Base-by-base conservation (phyloP, 768 basidiomycete species). In the Chlorophyllum brunneum region DNA sequence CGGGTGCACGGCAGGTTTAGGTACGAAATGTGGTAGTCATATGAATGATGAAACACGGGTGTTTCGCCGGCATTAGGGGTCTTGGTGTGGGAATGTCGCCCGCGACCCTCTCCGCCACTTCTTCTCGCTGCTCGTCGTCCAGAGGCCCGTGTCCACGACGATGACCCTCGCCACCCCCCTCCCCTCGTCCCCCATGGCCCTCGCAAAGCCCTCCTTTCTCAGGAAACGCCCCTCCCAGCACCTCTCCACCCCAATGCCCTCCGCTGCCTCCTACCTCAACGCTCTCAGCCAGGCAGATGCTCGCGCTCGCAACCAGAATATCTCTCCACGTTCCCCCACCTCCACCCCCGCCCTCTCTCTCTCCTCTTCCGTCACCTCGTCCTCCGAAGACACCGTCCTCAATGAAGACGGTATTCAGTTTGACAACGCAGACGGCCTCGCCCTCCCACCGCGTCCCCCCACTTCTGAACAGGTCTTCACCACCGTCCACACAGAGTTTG, bases 401-500 rank as follows among this genome's bases (percentile, higher is more conserved):
- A 70, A 78, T 59, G 86, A 84, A 50, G 59, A 67, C 23, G 80
- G 85, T 26, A 64, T 83, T 37, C 63, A 69, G 45, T 38, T 39
- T 27, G 73, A 77, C 58, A 72, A 73, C 58, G 61, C 68, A 24
- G 79, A 85, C 51, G 81, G 79, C 6, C 78, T 91, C 39, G 66
- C 80, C 6, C 73, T 81, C 48, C 87, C 88, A 15, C 61, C 70
- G 42, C 71, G 69, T n/a, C 83, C 90, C 2, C 90, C 90, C 0
- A 91, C 86, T 31, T 92, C 88, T 0, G 85, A 87, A 63, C 85
- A 92, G 62, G 76, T 84, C 24, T 89, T 88, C 65, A 78, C 70
- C 34, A 89, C 88, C 10, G 77, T 88, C 34, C 90, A 98, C 70
- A 80, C 88, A 22, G 95, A 98, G 70, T 98, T 95, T 65, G 95